Base-by-base conservation (phyloP, 306 rosid genomes). In the Clitoria ternatea region DNA sequence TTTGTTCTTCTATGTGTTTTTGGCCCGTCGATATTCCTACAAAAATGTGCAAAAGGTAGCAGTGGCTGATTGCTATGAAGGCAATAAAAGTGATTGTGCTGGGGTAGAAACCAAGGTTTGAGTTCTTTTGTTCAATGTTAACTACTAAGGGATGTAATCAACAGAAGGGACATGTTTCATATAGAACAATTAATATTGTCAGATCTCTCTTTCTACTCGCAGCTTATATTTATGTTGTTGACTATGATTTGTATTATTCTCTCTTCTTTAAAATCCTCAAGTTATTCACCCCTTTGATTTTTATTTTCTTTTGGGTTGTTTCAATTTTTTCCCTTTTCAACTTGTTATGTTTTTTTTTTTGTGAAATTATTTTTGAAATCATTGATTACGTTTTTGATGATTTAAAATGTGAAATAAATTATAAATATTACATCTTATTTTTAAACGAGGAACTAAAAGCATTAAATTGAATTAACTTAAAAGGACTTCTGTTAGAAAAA, bases 21-120 rank as follows among this genome's bases (percentile, higher is more conserved):
- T 91, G 76, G 97, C 99, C n/a, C 82, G 96, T 10, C 66, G 87
- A 37, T 91, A 89, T 66, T 79, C 90, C 3, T 94, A 94, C 77
- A 94, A 94, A 70, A 86, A 65, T 74, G 96, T 94, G 70, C 96
- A 94, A 81, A 87, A 81, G 65, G 77, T 86, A 23, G 91, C 57
- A 0, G 96, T 85, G 18, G 89, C 79, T 10, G 91, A 84, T 50
- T 84, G 84, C 69, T 75, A 61, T 50, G 85, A 85, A 70, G 72
- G 42, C 2, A 87, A n/a, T n/a, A n/a, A 87, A 32, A 80, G 20
- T 48, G 82, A 75, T 2, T 70, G 23, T 32, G 77, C 27, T 12
- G 56, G 27, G 37, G 74, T 24, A 43, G 87, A 37, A 40, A 70
- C 80, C 9, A 70, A 59, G 83, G 88, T 83, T 44, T 91, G 78